These are phyloP conservation scores for Clarireedia hainanense DNA, from an alignment of 2,329 filamentous ascomycete genomes.

Conservation along the genomic window DNA sequence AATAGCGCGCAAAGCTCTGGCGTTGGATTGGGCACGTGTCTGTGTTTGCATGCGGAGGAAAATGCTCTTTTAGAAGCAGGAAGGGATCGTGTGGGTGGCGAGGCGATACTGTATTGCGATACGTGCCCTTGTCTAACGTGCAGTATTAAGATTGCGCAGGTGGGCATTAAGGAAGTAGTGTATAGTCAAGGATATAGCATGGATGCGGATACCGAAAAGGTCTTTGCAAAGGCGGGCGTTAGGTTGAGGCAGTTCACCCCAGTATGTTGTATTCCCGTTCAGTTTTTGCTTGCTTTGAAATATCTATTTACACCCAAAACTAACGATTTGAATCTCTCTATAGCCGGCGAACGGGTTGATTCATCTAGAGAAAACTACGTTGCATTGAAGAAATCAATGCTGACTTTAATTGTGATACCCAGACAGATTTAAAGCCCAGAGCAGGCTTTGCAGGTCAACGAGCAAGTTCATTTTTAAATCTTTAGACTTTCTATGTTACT, in stretches of 20 bases:
- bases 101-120: constrained; percentile 83
- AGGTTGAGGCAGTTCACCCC: constrained; percentile 80
- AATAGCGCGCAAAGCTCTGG: constrained; percentile 68
- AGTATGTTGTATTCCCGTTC: constrained; percentile 41
- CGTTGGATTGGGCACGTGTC: constrained; percentile 71
- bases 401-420: no score
- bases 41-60: constrained; percentile 97
- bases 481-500: no score
- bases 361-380: constrained; percentile 43
- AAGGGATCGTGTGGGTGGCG: constrained; percentile 76
- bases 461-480: no score
- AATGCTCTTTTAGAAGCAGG: constrained; percentile 94
- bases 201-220: constrained; percentile 73
- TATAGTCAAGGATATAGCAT: constrained; percentile 93
- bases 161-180: constrained; percentile 91
- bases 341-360: constrained; percentile 59
- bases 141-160: constrained; percentile 96
- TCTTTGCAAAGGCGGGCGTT: constrained; percentile 79
- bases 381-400: no score
- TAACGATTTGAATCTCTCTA: neutral
- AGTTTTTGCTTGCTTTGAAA: neutral
- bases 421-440: no score
- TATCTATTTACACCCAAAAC: neutral
- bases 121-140: constrained; percentile 96
- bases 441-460: no score